These are phyloP conservation scores for Leucoagaricus sp. DNA, from an alignment of 1,284 basidiomycete genomes.

Conservation along the genomic window DNA sequence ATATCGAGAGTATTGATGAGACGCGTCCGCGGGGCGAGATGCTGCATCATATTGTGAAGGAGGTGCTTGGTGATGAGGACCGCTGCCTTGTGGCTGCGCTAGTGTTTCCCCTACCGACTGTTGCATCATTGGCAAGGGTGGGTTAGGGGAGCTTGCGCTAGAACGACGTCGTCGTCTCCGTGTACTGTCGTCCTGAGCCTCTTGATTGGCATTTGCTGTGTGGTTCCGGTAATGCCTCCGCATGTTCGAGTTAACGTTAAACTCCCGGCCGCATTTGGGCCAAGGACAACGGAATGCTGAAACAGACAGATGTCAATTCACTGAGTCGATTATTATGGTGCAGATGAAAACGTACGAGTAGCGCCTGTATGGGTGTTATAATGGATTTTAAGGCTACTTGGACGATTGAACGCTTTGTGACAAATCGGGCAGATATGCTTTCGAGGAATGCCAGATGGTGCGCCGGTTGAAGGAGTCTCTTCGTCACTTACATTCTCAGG, in stretches of 20 bases:
- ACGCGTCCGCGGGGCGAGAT: neutral
- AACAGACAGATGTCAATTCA: neutral
- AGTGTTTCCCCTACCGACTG: conserved; percentile 2
- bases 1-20: conserved; percentile 8
- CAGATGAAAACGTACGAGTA: conserved; percentile 53
- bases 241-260: conserved; percentile 85
- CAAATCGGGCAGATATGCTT: conserved; percentile 69
- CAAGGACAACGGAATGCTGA: conserved; percentile 72
- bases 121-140: neutral
- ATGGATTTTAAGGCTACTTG: conserved; percentile 75
- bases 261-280: conserved; percentile 72
- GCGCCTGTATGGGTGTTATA: conserved; percentile 78
- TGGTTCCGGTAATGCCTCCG: conserved; percentile 75
- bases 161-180: conserved; percentile 26
- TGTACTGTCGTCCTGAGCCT: conserved; percentile 24
- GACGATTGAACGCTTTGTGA: conserved; percentile 73
- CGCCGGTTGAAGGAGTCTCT: conserved; percentile 25
- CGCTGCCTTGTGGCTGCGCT: neutral
- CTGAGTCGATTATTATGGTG: conserved; percentile 6
- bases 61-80: neutral
- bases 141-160: conserved; percentile 2
- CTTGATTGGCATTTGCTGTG: conserved; percentile 32
- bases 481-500: conserved; percentile 30
- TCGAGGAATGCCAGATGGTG: conserved; percentile 33
- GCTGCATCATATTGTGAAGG: neutral